Base-by-base conservation (phyloP, 129 eudicot species). In the Ambrosia trifida region DNA sequence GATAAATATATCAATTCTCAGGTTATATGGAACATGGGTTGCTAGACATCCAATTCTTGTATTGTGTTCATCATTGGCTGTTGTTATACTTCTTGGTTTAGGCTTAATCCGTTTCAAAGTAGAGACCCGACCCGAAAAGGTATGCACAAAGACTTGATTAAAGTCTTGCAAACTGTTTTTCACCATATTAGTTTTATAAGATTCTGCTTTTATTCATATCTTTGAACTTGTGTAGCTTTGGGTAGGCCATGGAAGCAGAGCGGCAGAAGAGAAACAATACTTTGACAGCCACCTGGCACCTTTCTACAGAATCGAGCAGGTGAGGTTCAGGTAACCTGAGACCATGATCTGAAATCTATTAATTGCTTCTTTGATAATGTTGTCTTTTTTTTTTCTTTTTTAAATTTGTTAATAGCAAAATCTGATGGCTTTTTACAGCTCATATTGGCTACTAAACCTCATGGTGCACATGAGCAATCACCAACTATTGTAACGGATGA, bases 81-180 rank as follows among this genome's bases (percentile, higher is more conserved):
- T 86, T 66, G 91, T 90, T 75, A 83, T 88, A 16, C 77, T 88
- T 72, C 95, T 95, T 47, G 87, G 96, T 79, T 73, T 95, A 59
- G 97, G 99, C 49, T 80, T 95, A 70, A 72, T 95, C 45, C 91
- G 89, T 52, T 87, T 95, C 72, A 74, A 82, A 84, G 97, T 95
- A 18, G 99, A 95, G 86, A 95, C 99, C 45, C 89, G 96, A 63
- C 99, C 99, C 12, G 97, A 86, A 65, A 95, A 95, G 97, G 99
- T 95, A 81, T 72, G 41, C 19, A 4, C 67, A 60, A 59, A 17
- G 5, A 33, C 43, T 8, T 38, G 1, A 4, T 35, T 58, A 43
- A 71, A 9, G 43, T 43, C 40, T 38, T 71, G 53, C 28, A 41
- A 53, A 19, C 50, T 58, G 9, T 28, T 58, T 12, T 31, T 19